Evolutionary conservation across 306 rosid genomes (phyloP).

Genomic region (Inga oerstediana): DNA sequence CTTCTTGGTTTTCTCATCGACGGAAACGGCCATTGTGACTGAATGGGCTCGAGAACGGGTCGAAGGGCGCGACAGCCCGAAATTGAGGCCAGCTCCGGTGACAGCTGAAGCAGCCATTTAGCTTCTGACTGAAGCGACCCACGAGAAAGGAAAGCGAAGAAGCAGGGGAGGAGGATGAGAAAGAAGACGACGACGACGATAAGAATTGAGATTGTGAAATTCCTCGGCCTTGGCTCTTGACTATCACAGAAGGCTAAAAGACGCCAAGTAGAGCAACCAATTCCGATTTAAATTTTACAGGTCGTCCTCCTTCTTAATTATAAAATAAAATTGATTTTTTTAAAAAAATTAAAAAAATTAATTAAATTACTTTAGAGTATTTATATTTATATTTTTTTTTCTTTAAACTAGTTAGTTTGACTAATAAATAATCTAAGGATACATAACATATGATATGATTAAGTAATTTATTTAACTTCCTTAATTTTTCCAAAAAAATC

Average conservation of each 20-base stretch:
- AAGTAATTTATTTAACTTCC: too few relatives aligned
- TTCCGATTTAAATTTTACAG: background rate
- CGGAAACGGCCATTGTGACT: constrained; percentile 71
- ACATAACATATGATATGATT: too few relatives aligned
- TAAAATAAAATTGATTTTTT: too few relatives aligned
- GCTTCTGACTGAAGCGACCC: background rate
- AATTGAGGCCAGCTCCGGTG: constrained; percentile 41
- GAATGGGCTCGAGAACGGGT: constrained; percentile 24
- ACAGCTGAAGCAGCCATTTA: constrained; percentile 54
- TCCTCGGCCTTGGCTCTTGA: background rate
- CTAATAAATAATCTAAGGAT: too few relatives aligned
- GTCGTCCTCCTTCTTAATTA: too few relatives aligned
- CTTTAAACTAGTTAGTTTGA: too few relatives aligned
- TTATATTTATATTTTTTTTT: too few relatives aligned
- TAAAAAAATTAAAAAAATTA: too few relatives aligned
- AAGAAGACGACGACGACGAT: background rate
- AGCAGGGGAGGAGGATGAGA: background rate
- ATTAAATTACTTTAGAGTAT: too few relatives aligned
- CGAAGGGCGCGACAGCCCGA: constrained; percentile 49
- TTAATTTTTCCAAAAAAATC: too few relatives aligned
- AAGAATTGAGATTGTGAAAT: background rate
- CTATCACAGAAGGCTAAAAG: background rate
- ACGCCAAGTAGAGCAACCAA: background rate
- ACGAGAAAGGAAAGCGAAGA: background rate
- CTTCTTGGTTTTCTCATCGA: constrained; percentile 63